Evolutionary conservation across 1,284 basidiomycete genomes (phyloP), one percentile per base, ranked within the genome.

Genomic region (Pterula multifida): DNA sequence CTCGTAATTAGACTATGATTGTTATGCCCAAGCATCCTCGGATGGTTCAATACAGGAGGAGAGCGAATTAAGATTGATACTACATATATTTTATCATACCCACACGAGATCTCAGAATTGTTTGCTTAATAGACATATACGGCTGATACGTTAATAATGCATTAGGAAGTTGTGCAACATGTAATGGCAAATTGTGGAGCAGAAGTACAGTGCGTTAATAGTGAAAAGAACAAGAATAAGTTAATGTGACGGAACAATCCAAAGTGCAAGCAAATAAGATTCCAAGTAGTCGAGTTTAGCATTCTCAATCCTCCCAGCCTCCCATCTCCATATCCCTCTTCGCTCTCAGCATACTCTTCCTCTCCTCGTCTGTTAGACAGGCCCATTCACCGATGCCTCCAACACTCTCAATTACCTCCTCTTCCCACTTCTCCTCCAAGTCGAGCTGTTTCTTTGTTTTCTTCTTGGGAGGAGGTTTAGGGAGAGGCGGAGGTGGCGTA

Each of bases 381-480:
- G 74, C 75, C 85, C 85, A 88, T 36, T 66, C 70, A 17, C 66
- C 65, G 36, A 71, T 63, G 3, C 83, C 85, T 13, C 83, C 82
- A 4, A 83, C 67, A 44, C 68, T 77, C 53, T 88, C 85, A 36
- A 81, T 69, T 49, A 88, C 64, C 63, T 88, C 84, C 62, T 84
- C 76, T 61, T 87, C 84, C 75, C 86, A 86, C 58, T 71, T 75
- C 63, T 87, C 84, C 64, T 88, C 85, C 57, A 75, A 64, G 58
- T 81, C 76, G 21, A 83, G 63, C 64, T 84, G 76, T 62, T 87
- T 87, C 69, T 87, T 86, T 45, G 72, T 79, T 68, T 87, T 87
- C 65, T 81, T 77, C 48, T 71, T 72, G 42, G 73, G 77, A 21
- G 78, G 79, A 0, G 77, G 78, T 13, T 76, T 75, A 1, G 81